phyloP scores from a whole-genome alignment of 495 filamentous ascomycete genomes.

The Letharia lupina region DNA sequence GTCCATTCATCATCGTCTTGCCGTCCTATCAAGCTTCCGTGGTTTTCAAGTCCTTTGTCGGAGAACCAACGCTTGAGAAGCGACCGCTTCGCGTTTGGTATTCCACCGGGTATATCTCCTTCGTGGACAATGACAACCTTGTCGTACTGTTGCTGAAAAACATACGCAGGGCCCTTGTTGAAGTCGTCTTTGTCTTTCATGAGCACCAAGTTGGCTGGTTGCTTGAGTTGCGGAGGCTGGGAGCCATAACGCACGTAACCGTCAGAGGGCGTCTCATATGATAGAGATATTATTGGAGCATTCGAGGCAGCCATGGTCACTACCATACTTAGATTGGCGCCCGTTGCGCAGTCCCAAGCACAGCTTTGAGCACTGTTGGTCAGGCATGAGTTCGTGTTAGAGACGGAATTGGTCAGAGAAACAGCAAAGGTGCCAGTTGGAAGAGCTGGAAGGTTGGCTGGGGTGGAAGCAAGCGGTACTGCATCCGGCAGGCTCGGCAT shows the following conservation, averaged over 20 bases:
- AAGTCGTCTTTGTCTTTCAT: slow-evolving; percentile 57
- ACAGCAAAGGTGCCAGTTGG: slow-evolving; percentile 59
- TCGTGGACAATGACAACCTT: slow-evolving; percentile 73
- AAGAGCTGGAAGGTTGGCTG: slow-evolving; percentile 48
- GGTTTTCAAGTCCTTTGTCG: slow-evolving; percentile 17
- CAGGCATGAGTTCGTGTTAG: slow-evolving; percentile 59
- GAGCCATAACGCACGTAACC: slow-evolving; percentile 56
- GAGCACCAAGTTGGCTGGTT: slow-evolving; percentile 45
- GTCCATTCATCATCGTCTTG: slow-evolving; percentile 31
- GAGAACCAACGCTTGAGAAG: slow-evolving; percentile 28
- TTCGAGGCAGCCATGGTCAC: slow-evolving; percentile 23
- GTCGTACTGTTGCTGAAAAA: slow-evolving; percentile 61
- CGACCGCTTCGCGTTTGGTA: slow-evolving; percentile 19
- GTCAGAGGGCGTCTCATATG: slow-evolving; percentile 31
- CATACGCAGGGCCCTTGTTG: slow-evolving; percentile 63
- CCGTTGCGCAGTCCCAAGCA: slow-evolving; percentile 60
- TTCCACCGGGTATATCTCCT: slow-evolving; percentile 27
- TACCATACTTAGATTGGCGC: slow-evolving; percentile 36
- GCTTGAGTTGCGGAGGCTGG: slow-evolving; percentile 54
- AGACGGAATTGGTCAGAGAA: slow-evolving; percentile 46
- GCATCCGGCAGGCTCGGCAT: slow-evolving; percentile 53
- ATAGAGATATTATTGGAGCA: slow-evolving; percentile 29
- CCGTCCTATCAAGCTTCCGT: background rate
- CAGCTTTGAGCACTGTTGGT: slow-evolving; percentile 45
- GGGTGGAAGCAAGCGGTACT: slow-evolving; percentile 49